Conservation (phyloP, 805 yeast species). For the Ogataea chonburiensis region DNA sequence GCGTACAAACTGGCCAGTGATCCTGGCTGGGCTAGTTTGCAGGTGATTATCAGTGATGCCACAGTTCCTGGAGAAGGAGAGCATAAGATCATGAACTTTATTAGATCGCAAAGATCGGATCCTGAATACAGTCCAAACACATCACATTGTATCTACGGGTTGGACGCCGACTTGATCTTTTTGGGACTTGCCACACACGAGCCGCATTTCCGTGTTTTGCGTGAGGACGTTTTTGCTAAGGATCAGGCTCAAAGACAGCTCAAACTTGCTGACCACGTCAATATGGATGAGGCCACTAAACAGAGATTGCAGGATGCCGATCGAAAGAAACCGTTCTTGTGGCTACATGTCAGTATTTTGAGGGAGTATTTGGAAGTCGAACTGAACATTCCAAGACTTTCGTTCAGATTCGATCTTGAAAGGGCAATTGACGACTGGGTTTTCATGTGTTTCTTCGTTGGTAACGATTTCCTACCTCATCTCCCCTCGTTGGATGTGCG, state of each 20-base stretch:
- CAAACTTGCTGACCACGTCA: conserved; percentile 47
- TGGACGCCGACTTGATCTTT: conserved; percentile 97
- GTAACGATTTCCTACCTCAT: conserved; percentile 97
- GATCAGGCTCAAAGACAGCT: conserved; percentile 46
- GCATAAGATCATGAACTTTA: conserved; percentile 95
- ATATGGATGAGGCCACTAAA: conserved; percentile 60
- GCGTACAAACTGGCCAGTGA: conserved; percentile 84
- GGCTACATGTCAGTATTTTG: conserved; percentile 87
- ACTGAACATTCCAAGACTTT: conserved; percentile 63
- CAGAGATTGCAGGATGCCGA: conserved; percentile 42
- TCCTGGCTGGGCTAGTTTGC: conserved; percentile 89
- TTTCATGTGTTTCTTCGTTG: conserved; percentile 97
- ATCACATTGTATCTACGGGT: conserved; percentile 92
- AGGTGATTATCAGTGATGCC: conserved; percentile 91
- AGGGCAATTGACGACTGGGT: conserved; percentile 99
- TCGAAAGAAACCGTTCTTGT: conserved; percentile 78
- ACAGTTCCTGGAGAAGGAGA: conserved; percentile 99
- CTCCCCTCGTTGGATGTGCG: conserved; percentile 92
- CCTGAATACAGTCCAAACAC: conserved; percentile 90
- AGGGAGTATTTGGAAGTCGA: conserved; percentile 88
- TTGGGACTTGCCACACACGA: conserved; percentile 96
- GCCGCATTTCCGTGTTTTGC: conserved; percentile 88
- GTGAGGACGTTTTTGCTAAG: conserved; percentile 96
- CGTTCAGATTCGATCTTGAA: conserved; percentile 82
- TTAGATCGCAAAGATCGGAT: conserved; percentile 84